These are phyloP conservation scores for Zygosaccharomyces pseudobailii DNA, from an alignment of 1,139 yeast species.

Conservation along the genomic window DNA sequence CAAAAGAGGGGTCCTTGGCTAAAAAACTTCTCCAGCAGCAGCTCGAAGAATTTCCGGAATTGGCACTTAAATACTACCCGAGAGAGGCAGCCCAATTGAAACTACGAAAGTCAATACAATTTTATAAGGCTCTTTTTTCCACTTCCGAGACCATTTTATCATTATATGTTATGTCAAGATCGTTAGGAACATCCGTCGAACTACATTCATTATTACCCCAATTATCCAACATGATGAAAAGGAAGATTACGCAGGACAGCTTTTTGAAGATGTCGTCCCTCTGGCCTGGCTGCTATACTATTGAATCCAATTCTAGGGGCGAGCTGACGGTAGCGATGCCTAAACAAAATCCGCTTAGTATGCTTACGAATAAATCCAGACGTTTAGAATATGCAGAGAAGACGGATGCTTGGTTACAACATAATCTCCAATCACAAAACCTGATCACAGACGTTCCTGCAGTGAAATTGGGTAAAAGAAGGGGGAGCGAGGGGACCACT, in stretches of 20 bases:
- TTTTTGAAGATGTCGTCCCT: slow-evolving; percentile 21
- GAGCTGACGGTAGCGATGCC: slow-evolving; percentile 25
- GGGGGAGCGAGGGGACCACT: slow-evolving; percentile 13
- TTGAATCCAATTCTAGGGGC: slow-evolving; percentile 22
- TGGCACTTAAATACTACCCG: slow-evolving; percentile 22
- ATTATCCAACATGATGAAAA: slow-evolving; percentile 26
- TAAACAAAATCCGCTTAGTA: slow-evolving; percentile 13
- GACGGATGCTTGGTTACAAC: slow-evolving; percentile 24
- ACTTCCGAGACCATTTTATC: slow-evolving; percentile 28
- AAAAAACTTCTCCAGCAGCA: slow-evolving; percentile 19
- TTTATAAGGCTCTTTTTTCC: slow-evolving; percentile 24
- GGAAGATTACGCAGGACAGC: slow-evolving; percentile 18
- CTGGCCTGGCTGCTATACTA: slow-evolving; percentile 27
- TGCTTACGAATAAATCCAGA: slow-evolving; percentile 26
- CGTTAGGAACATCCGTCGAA: slow-evolving; percentile 18
- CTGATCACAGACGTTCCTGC: slow-evolving; percentile 23
- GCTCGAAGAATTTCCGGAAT: slow-evolving; percentile 23
- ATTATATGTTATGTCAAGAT: slow-evolving; percentile 24
- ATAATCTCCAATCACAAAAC: background rate
- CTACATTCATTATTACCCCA: slow-evolving; percentile 28
- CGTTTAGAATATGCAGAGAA: slow-evolving; percentile 22
- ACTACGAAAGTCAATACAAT: slow-evolving; percentile 16
- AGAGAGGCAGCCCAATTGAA: slow-evolving; percentile 15
- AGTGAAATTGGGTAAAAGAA: slow-evolving; percentile 22
- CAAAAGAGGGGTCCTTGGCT: slow-evolving; percentile 10